These are phyloP conservation scores for Ophiocordyceps polyrhachis-furcata DNA, from an alignment of 2,329 filamentous ascomycete genomes.

Conservation along the genomic window DNA sequence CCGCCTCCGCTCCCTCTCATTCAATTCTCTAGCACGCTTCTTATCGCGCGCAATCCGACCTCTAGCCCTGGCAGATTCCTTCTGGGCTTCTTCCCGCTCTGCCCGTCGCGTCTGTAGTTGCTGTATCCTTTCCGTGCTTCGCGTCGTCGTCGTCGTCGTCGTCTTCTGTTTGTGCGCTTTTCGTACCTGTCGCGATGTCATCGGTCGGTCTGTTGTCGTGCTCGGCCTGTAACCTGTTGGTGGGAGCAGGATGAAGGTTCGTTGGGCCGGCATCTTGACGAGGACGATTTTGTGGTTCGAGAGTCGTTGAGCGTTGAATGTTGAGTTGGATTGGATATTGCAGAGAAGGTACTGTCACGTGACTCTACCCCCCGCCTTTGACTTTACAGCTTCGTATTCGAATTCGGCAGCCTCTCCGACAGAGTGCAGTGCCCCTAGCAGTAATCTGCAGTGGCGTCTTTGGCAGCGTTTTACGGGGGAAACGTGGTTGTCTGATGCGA, in stretches of 20 bases:
- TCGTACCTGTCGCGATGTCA: conserved; percentile 23
- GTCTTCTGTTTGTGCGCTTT: conserved; percentile 17
- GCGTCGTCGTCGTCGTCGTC: conserved; percentile 21
- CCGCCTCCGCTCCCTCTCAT: conserved; percentile 29
- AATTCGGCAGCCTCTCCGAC: too few relatives aligned
- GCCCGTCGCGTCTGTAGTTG: conserved; percentile 7
- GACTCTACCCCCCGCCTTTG: too few relatives aligned
- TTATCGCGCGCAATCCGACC: conserved; percentile 29
- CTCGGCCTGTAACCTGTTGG: neutral
- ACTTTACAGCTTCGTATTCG: too few relatives aligned
- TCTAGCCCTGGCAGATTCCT: conserved; percentile 32
- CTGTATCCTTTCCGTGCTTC: neutral
- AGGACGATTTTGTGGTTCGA: too few relatives aligned
- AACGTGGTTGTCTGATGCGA: too few relatives aligned
- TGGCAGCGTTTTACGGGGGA: too few relatives aligned
- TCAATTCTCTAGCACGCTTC: conserved; percentile 34
- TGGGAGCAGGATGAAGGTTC: conserved; percentile 25
- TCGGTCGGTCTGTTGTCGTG: conserved; percentile 9
- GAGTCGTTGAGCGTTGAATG: too few relatives aligned
- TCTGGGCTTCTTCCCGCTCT: conserved; percentile 27
- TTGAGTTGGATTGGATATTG: too few relatives aligned
- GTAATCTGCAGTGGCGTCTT: too few relatives aligned
- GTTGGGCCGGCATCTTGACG: conserved; percentile 17
- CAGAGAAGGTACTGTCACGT: too few relatives aligned
- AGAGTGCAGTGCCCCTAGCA: too few relatives aligned